These are phyloP conservation scores for Termitomyces sp. DNA, from an alignment of 768 basidiomycete species.

Conservation along the genomic window DNA sequence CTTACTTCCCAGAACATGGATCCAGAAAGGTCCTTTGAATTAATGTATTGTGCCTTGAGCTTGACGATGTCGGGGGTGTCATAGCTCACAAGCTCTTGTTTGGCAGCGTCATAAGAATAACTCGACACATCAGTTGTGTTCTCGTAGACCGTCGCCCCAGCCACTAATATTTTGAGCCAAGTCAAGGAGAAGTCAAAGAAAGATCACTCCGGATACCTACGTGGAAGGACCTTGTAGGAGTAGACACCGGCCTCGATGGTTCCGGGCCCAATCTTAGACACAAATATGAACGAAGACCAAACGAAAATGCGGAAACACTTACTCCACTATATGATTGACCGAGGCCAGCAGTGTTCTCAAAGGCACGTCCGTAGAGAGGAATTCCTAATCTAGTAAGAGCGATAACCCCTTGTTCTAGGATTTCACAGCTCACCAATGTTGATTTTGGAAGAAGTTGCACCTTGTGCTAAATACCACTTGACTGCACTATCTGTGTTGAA, in stretches of 20 bases:
- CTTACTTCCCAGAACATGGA: constrained; percentile 72
- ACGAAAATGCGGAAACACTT: constrained; percentile 12
- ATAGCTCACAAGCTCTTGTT: constrained; percentile 66
- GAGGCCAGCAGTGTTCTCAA: constrained; percentile 63
- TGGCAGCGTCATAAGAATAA: constrained; percentile 68
- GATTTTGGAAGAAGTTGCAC: constrained; percentile 62
- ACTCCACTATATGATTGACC: constrained; percentile 67
- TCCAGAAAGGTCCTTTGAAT: constrained; percentile 52
- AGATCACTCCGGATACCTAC: constrained; percentile 19
- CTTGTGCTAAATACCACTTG: constrained; percentile 50
- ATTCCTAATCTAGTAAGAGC: constrained; percentile 38
- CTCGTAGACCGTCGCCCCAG: constrained; percentile 56
- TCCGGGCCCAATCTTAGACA: constrained; percentile 58
- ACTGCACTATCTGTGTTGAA: constrained; percentile 67
- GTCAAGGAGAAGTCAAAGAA: neutral
- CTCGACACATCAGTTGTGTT: constrained; percentile 66
- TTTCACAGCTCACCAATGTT: constrained; percentile 42
- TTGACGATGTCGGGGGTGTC: constrained; percentile 66
- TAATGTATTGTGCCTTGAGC: constrained; percentile 65
- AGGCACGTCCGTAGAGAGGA: constrained; percentile 77
- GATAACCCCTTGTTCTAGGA: neutral
- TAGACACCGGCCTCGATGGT: constrained; percentile 68
- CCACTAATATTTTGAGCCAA: constrained; percentile 21
- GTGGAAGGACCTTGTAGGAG: constrained; percentile 69
- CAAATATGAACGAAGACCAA: neutral